Conservation (phyloP, 2,329 filamentous ascomycete genomes). For the Trichophyton schoenleinii region DNA sequence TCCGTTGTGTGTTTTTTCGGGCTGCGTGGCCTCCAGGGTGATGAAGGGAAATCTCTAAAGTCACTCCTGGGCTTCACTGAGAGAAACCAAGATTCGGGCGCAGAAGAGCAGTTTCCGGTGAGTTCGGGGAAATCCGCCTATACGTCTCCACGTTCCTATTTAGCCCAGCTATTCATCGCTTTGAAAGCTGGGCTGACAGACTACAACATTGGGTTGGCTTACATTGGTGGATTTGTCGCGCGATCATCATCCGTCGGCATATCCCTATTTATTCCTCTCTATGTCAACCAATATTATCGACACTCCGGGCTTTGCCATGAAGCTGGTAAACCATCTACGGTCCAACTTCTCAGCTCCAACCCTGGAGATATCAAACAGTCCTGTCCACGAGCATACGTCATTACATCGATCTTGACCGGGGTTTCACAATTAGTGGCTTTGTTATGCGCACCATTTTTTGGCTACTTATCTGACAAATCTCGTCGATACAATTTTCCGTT, state of each 20-base stretch:
- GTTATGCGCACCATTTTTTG: conserved; percentile 73
- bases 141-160: conserved; percentile 20
- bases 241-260: conserved; percentile 91
- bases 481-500: conserved; percentile 60
- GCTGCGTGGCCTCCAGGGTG: conserved; percentile 53
- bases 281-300: conserved; percentile 83
- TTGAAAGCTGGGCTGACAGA: conserved; percentile 61
- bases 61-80: neutral
- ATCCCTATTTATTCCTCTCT: conserved; percentile 85
- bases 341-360: conserved; percentile 15
- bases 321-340: conserved; percentile 17
- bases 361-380: conserved; percentile 62
- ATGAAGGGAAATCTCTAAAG: conserved; percentile 63
- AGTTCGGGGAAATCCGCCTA: neutral
- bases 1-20: conserved; percentile 68
- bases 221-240: conserved; percentile 87
- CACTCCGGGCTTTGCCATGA: conserved; percentile 57
- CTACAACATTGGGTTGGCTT: conserved; percentile 69
- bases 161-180: conserved; percentile 49
- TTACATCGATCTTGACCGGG: conserved; percentile 77
- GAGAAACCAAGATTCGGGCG: neutral
- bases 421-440: conserved; percentile 79
- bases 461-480: conserved; percentile 63
- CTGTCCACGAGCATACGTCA: conserved; percentile 74
- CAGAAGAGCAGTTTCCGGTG: neutral